These are phyloP conservation scores for Chalciporus piperatus DNA, from an alignment of 768 basidiomycete species.

Conservation along the genomic window DNA sequence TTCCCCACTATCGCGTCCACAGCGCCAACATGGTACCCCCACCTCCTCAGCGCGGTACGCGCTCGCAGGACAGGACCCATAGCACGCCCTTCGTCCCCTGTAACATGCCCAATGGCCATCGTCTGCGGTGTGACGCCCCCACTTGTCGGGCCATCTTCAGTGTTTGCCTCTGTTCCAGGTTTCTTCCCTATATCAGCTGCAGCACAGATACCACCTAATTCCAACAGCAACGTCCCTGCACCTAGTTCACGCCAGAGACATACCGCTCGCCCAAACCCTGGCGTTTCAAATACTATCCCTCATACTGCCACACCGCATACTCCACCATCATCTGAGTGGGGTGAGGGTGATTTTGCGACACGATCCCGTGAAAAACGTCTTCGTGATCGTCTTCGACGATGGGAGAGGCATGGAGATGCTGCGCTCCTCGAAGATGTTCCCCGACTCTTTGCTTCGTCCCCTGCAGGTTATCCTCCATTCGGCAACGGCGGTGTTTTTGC, in stretches of 20 bases:
- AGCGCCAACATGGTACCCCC: conserved; percentile 76
- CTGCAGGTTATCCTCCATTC: conserved; percentile 8
- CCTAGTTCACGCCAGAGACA: conserved; percentile 12
- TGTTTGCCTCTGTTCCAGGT: conserved; percentile 4
- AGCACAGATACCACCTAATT: conserved; percentile 10
- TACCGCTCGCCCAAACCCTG: conserved; percentile 17
- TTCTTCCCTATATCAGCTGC: conserved; percentile 4
- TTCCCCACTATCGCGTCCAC: conserved; percentile 72
- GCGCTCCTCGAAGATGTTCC: conserved; percentile 65
- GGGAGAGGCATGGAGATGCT: conserved; percentile 62
- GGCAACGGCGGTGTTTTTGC: neutral
- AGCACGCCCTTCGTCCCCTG: conserved; percentile 55
- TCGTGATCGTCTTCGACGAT: conserved; percentile 64
- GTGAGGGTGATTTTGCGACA: conserved; percentile 64
- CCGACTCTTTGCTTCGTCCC: conserved; percentile 39
- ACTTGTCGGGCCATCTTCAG: conserved; percentile 47
- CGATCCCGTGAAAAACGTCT: conserved; percentile 71
- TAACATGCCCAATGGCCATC: conserved; percentile 71
- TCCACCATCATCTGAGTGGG: conserved; percentile 45
- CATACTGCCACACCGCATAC: neutral
- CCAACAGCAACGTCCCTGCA: neutral
- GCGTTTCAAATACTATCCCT: conserved; percentile 36
- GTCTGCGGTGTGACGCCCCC: conserved; percentile 86
- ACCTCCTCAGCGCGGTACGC: conserved; percentile 75
- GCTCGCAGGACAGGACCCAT: conserved; percentile 67